A percentile compares a stretch with the other conserved stretches of the same genome.
Conservation (phyloP, 1,284 basidiomycete species). For the Entoloma clypeatum region DNA sequence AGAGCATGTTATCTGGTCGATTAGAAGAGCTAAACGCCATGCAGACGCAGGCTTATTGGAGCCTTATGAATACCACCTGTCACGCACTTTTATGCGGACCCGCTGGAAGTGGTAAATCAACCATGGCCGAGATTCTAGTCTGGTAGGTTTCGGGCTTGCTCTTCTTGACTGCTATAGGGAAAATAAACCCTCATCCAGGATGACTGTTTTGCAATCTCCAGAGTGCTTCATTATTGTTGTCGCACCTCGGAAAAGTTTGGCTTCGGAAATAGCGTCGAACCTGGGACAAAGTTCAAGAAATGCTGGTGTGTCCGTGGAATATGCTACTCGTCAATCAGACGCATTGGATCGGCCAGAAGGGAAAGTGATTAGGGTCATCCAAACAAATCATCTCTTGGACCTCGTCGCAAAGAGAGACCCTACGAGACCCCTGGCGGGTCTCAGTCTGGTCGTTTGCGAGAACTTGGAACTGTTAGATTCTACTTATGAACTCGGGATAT, state of each 20-base stretch:
- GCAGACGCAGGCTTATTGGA: slow-evolving; percentile 92
- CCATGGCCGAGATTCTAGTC: slow-evolving; percentile 64
- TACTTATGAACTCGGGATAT: slow-evolving; percentile 80
- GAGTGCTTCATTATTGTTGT: slow-evolving; percentile 56
- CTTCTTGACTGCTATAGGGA: not conserved
- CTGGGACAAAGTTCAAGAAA: slow-evolving; percentile 40
- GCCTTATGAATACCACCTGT: slow-evolving; percentile 63
- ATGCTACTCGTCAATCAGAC: slow-evolving; percentile 31
- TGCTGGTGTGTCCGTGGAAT: slow-evolving; percentile 44
- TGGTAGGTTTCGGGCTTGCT: slow-evolving; percentile 49
- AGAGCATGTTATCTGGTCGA: slow-evolving; percentile 42
- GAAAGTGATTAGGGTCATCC: slow-evolving; percentile 52
- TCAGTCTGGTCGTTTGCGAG: slow-evolving; percentile 78
- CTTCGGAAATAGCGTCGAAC: slow-evolving; percentile 47
- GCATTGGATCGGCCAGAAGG: slow-evolving; percentile 30
- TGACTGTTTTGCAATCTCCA: slow-evolving; percentile 36
- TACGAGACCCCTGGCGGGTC: slow-evolving; percentile 34
- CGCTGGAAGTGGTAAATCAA: slow-evolving; percentile 78
- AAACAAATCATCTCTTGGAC: slow-evolving; percentile 46
- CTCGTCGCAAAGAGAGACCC: slow-evolving; percentile 34
- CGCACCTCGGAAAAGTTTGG: slow-evolving; percentile 47
- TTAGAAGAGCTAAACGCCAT: slow-evolving; percentile 75
- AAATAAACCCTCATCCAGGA: slow-evolving; percentile 35
- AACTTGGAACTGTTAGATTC: slow-evolving; percentile 84
- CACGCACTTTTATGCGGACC: slow-evolving; percentile 85